Conservation (phyloP, 768 basidiomycete species). For the Gelatoporia subvermispora region DNA sequence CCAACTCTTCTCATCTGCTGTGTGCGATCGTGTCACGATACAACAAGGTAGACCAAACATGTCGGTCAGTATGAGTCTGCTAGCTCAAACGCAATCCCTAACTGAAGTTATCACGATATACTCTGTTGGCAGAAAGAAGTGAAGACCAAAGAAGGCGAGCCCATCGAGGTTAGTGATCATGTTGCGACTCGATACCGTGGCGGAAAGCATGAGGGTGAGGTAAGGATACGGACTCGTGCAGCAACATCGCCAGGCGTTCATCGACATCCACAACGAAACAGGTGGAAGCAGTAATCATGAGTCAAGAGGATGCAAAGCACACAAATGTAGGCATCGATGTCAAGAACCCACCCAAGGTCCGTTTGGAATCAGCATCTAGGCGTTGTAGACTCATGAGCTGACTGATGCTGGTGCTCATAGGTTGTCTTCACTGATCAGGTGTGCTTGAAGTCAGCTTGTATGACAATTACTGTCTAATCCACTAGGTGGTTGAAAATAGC, state of each 20-base stretch:
- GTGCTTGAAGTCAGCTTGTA: not conserved
- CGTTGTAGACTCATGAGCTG: not conserved
- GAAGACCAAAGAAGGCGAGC: conserved; percentile 6
- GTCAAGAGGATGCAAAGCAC: conserved; percentile 4
- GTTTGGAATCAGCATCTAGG: not conserved
- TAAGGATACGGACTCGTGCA: not conserved
- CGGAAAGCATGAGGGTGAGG: conserved; percentile 12
- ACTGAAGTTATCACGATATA: not conserved
- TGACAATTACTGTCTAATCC: not conserved
- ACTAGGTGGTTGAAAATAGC: not conserved
- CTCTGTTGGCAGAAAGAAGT: conserved; percentile 4
- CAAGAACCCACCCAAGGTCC: conserved; percentile 13
- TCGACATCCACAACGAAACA: not conserved
- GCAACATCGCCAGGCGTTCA: not conserved
- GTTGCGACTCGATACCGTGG: conserved; percentile 10
- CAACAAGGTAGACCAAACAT: no score
- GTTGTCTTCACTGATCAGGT: conserved; percentile 14
- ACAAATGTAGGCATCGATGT: conserved; percentile 7
- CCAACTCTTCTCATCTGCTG: no score
- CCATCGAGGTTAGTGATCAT: conserved; percentile 9
- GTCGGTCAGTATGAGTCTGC: no score
- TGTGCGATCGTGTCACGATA: no score
- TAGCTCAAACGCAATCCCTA: no score
- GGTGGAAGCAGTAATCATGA: conserved; percentile 9
- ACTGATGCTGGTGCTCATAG: not conserved